Evolutionary conservation across 2,329 filamentous ascomycete species (phyloP).

Genomic region (Venturia effusa): DNA sequence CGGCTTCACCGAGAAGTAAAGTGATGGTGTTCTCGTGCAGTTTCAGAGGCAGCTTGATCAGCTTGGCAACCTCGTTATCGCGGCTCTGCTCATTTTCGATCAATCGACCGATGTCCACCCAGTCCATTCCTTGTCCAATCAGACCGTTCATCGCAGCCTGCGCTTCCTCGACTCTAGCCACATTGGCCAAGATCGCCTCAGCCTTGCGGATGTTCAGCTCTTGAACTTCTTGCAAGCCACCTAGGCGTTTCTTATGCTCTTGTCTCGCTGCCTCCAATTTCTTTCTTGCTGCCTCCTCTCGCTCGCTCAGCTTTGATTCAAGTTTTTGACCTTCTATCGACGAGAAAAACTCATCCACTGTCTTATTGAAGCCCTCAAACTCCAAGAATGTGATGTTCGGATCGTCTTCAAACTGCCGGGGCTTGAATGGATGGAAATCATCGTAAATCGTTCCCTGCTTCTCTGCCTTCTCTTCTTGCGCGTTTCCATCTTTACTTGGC

Average conservation of each 20-base stretch:
- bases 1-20: constrained; percentile 62
- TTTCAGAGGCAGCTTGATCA: constrained; percentile 80
- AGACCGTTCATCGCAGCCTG: constrained; percentile 86
- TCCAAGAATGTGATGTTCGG: constrained; percentile 57
- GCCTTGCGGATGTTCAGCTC: constrained; percentile 79
- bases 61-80: constrained; percentile 73
- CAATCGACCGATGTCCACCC: constrained; percentile 80
- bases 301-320: constrained; percentile 70
- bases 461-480: constrained; percentile 27
- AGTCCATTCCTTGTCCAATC: constrained; percentile 93
- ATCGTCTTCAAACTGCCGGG: constrained; percentile 64
- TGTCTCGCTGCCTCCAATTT: constrained; percentile 76
- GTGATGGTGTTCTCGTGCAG: constrained; percentile 85
- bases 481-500: constrained; percentile 5
- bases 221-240: constrained; percentile 71
- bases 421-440: constrained; percentile 89
- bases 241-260: constrained; percentile 77
- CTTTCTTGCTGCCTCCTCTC: constrained; percentile 67
- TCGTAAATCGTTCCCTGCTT: constrained; percentile 58
- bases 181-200: constrained; percentile 79
- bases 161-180: constrained; percentile 83
- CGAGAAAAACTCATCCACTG: constrained; percentile 94
- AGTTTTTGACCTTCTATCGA: constrained; percentile 91
- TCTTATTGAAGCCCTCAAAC: constrained; percentile 80
- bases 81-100: constrained; percentile 77